Base-by-base conservation (phyloP, 768 basidiomycete species). In the Leccinum aurantiacum region DNA sequence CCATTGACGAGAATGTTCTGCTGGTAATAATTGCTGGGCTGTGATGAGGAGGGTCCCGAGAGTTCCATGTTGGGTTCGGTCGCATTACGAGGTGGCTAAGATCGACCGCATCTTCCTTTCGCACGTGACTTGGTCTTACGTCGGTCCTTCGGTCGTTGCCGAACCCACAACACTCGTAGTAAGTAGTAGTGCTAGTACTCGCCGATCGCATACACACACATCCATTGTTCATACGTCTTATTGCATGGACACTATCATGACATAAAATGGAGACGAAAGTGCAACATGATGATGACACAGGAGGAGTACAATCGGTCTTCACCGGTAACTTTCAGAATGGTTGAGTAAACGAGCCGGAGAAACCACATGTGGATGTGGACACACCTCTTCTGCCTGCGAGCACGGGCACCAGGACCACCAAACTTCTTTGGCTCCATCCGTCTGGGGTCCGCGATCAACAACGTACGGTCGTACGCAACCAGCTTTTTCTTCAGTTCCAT, bases 341-440 rank as follows among this genome's bases (percentile, higher is more conserved):
- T 22, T 69, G 31, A 67, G 67, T 41, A 27, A 68, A 57, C 27
- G 33, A 47, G 27, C 47, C 10, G 10, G 53, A 61, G 22, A 54
- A 22, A 37, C 33, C 25, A 15, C 7, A 50, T 14, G 14, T 6
- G 44, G 17, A 58, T 11, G 17, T 38, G 31, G 38, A 46, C 59
- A 62, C 64, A 94, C 93, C 89, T 92, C 85, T 96, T 97, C 83
- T 97, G 95, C 79, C 95, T 89, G 82, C 95, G 91, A 60, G 95
- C 94, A 85, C 95, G 93, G 66, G 95, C 95, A 88, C 95, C 95
- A 76, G 82, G 84, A 83, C 95, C 95, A 85, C 95, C 96, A 76
- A 98, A 98, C 81, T 96, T 97, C 88, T 98, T 98, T 69, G 96
- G 96, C 77, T 98, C 96, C 89, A 91, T 92, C 82, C 96, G 89